A percentile compares a stretch with the other conserved stretches of the same genome.
phyloP scores from a whole-genome alignment of 2,329 filamentous ascomycete genomes.

The Xylariaceae sp. region DNA sequence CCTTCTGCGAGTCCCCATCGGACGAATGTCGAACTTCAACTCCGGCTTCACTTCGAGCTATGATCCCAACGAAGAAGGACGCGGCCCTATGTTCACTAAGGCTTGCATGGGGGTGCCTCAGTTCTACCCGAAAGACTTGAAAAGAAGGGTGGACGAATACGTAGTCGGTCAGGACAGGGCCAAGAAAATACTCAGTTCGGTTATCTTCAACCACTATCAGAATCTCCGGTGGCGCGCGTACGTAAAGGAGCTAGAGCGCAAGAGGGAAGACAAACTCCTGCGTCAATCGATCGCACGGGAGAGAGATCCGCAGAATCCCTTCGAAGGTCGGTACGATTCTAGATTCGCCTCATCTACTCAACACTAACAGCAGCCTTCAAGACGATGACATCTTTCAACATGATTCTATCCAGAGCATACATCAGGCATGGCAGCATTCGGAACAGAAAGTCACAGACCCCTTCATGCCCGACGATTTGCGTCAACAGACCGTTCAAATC shows the following conservation, averaged over 20 bases:
- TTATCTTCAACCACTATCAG: slow-evolving; percentile 96
- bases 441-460: slow-evolving; percentile 40
- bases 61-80: slow-evolving; percentile 50
- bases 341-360: slow-evolving; percentile 21
- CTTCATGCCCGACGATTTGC: slow-evolving; percentile 45
- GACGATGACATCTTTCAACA: slow-evolving; percentile 52
- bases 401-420: slow-evolving; percentile 42
- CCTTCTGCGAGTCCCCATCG: slow-evolving; percentile 29
- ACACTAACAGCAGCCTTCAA: slow-evolving; percentile 37
- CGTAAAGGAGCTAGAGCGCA: slow-evolving; percentile 63
- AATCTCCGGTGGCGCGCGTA: slow-evolving; percentile 72
- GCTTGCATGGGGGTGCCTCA: slow-evolving; percentile 54
- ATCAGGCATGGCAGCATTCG: slow-evolving; percentile 34
- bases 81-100: slow-evolving; percentile 55
- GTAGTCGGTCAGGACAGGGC: slow-evolving; percentile 93
- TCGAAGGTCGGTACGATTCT: slow-evolving; percentile 60
- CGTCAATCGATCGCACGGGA: slow-evolving; percentile 68
- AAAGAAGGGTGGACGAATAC: slow-evolving; percentile 89
- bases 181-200: slow-evolving; percentile 87
- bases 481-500: slow-evolving; percentile 58
- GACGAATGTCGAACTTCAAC: slow-evolving; percentile 47
- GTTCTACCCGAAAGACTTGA: slow-evolving; percentile 65
- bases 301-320: slow-evolving; percentile 54
- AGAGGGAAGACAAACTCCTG: slow-evolving; percentile 57
- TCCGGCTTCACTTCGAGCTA: slow-evolving; percentile 56